Conservation (phyloP, 2,329 filamentous ascomycete genomes). For the Ophiobolus disseminans region DNA sequence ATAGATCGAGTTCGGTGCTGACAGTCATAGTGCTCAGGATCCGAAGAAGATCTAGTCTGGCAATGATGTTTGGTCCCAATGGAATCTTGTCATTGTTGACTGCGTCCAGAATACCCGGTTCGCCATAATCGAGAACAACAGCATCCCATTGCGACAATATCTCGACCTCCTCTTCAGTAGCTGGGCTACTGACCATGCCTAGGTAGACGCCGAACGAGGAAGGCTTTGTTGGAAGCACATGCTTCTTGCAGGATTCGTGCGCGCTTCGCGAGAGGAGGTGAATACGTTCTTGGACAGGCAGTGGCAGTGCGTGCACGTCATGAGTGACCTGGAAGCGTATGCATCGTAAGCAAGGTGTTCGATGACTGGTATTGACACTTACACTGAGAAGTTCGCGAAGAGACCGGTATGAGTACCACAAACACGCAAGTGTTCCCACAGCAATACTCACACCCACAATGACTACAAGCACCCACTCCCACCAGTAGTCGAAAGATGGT, state of each 20-base stretch:
- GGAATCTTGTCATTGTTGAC: conserved; percentile 31
- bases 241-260: conserved; percentile 24
- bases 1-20: conserved; percentile 35
- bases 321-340: conserved; percentile 18
- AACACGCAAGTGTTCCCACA: conserved; percentile 33
- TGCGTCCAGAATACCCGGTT: conserved; percentile 41
- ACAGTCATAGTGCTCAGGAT: conserved; percentile 28
- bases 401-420: conserved; percentile 34
- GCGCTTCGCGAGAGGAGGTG: conserved; percentile 34
- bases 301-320: conserved; percentile 27
- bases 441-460: conserved; percentile 40
- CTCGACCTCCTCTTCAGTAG: conserved; percentile 32
- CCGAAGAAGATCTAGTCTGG: conserved; percentile 37
- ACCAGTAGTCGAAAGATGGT: conserved; percentile 36
- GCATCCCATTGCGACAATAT: conserved; percentile 43
- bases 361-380: conserved; percentile 8
- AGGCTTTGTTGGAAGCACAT: conserved; percentile 33
- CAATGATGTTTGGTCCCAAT: conserved; percentile 42
- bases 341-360: conserved; percentile 11
- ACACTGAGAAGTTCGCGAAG: conserved; percentile 30
- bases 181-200: conserved; percentile 34
- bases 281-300: conserved; percentile 40
- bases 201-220: conserved; percentile 47
- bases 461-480: conserved; percentile 42
- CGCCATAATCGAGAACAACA: conserved; percentile 39